phyloP scores from a whole-genome alignment of 768 basidiomycete species.

The Leccinum boreale region DNA sequence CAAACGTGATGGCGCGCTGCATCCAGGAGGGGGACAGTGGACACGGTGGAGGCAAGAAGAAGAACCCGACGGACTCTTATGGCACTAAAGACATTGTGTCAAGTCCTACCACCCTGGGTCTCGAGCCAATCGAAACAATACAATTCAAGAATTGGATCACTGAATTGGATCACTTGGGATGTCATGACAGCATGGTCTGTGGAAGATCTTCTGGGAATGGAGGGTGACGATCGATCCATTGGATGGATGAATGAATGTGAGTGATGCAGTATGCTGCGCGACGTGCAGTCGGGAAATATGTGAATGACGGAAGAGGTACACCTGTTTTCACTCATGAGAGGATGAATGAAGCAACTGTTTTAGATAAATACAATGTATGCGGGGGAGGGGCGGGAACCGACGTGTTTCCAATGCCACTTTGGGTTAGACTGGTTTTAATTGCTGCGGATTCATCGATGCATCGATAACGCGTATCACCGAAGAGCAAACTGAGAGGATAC shows the following conservation, averaged over 20 bases:
- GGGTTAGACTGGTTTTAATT: conserved; percentile 1
- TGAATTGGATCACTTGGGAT: neutral
- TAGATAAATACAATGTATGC: conserved; percentile 9
- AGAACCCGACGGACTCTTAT: neutral
- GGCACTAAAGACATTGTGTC: neutral
- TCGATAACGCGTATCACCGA: conserved; percentile 14
- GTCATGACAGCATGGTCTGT: neutral
- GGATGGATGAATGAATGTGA: neutral
- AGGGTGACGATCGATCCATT: conserved; percentile 1
- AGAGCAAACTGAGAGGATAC: conserved; percentile 11
- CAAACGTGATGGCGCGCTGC: neutral
- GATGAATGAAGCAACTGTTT: neutral
- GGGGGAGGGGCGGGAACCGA: neutral
- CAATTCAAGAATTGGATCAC: conserved; percentile 10
- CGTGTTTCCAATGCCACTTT: conserved; percentile 23
- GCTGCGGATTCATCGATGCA: conserved; percentile 14
- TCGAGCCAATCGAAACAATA: conserved; percentile 10
- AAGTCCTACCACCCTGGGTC: conserved; percentile 5
- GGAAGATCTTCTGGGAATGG: conserved; percentile 8
- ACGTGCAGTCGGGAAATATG: neutral
- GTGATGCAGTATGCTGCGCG: neutral
- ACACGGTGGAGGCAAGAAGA: neutral
- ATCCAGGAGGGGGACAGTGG: neutral
- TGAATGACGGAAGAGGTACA: neutral
- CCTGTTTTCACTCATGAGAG: conserved; percentile 4